Evolutionary conservation across 2,329 filamentous ascomycete genomes (phyloP).

Genomic region (Aspergillus piperis): DNA sequence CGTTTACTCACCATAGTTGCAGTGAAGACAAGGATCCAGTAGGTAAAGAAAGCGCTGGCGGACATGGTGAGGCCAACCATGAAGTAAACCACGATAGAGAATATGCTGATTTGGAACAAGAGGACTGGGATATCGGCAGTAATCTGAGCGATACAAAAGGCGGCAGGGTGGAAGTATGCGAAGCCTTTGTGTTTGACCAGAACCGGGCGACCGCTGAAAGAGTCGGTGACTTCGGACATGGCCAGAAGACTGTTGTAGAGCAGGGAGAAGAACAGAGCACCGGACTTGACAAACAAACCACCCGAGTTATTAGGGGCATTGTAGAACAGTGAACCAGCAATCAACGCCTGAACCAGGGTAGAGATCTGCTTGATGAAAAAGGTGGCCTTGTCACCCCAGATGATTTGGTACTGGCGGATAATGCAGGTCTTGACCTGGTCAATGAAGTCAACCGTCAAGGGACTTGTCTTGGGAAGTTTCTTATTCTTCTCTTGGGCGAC

Average conservation of each 20-base stretch:
- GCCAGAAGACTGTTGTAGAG: slow-evolving; percentile 63
- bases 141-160: slow-evolving; percentile 47
- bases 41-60: slow-evolving; percentile 63
- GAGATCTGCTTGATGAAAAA: slow-evolving; percentile 64
- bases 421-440: slow-evolving; percentile 60
- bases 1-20: slow-evolving; percentile 51
- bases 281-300: slow-evolving; percentile 65
- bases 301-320: slow-evolving; percentile 58
- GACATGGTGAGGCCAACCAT: slow-evolving; percentile 59
- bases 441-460: slow-evolving; percentile 57
- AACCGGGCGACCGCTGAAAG: slow-evolving; percentile 62
- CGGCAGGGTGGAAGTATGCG: slow-evolving; percentile 58
- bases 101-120: slow-evolving; percentile 61
- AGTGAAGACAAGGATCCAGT: slow-evolving; percentile 56
- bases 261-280: slow-evolving; percentile 65
- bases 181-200: slow-evolving; percentile 62
- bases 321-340: slow-evolving; percentile 69
- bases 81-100: slow-evolving; percentile 63
- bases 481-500: slow-evolving; percentile 59
- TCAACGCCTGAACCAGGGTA: slow-evolving; percentile 61
- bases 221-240: slow-evolving; percentile 67
- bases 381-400: slow-evolving; percentile 65
- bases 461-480: slow-evolving; percentile 55
- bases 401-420: slow-evolving; percentile 63
- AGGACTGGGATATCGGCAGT: slow-evolving; percentile 57